phyloP scores from a whole-genome alignment of 1,284 basidiomycete genomes.

The Pseudozyma hubeiensis region DNA sequence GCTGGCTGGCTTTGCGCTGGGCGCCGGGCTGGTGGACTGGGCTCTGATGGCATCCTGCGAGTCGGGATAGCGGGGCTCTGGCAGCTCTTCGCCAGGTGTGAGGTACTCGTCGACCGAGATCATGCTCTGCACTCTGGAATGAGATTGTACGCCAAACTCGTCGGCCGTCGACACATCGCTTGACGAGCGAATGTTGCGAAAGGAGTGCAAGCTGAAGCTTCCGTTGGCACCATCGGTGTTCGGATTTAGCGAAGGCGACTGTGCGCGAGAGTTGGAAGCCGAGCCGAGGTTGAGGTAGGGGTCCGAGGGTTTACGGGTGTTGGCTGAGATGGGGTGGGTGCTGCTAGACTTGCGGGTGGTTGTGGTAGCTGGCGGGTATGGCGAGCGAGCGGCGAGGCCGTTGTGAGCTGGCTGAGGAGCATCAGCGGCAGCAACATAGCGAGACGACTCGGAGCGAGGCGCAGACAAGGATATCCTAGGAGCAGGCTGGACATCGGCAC shows the following conservation, averaged over 20 bases:
- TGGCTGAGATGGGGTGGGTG: not conserved
- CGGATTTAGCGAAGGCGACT: conserved; percentile 27
- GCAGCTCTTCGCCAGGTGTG: conserved; percentile 45
- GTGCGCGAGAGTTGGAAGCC: conserved; percentile 27
- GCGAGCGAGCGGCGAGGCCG: conserved; percentile 12
- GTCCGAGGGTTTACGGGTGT: conserved; percentile 23
- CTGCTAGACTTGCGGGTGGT: conserved; percentile 24
- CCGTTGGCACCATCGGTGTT: conserved; percentile 13
- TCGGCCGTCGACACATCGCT: conserved; percentile 38
- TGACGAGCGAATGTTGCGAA: conserved; percentile 46
- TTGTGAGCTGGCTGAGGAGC: conserved; percentile 3
- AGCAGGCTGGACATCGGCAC: conserved; percentile 12
- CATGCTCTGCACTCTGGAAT: conserved; percentile 44
- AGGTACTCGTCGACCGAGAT: conserved; percentile 47
- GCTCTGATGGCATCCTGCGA: conserved; percentile 9
- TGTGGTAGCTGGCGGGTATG: conserved; percentile 19
- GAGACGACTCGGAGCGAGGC: conserved; percentile 3
- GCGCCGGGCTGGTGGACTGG: conserved; percentile 29
- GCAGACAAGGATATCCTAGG: conserved; percentile 32
- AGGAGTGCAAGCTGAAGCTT: conserved; percentile 49
- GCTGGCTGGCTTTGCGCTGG: conserved; percentile 31
- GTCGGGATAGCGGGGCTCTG: conserved; percentile 24
- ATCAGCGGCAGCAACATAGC: not conserved
- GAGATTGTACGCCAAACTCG: conserved; percentile 10
- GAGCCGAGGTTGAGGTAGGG: conserved; percentile 13